Percentiles rank a stretch among this genome's conserved stretches.
Evolutionary conservation across 169 alveolate genomes (phyloP).

Genomic region (Plasmodium malariae): DNA sequence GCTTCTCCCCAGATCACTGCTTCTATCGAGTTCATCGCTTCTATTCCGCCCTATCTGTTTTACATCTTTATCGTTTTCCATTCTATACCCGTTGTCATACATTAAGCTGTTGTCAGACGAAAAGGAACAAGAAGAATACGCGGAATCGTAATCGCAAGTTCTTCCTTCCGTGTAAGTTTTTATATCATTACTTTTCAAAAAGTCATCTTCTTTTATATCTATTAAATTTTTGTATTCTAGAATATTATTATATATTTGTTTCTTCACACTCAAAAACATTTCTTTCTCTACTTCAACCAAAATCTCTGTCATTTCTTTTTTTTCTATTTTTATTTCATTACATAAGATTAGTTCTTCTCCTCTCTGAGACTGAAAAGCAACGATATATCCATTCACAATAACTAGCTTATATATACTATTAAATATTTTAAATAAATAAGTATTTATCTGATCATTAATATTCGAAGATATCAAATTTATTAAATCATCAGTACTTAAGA

Average conservation of each 20-base stretch:
- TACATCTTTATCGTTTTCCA: neutral
- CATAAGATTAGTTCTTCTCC: slow-evolving; percentile 60
- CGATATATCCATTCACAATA: slow-evolving; percentile 60
- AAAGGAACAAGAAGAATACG: slow-evolving; percentile 5
- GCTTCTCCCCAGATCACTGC: too few species aligned
- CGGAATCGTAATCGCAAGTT: slow-evolving; percentile 5
- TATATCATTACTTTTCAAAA: slow-evolving; percentile 65
- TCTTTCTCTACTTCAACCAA: slow-evolving; percentile 66
- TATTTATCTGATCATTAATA: slow-evolving; percentile 71
- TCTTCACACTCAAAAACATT: slow-evolving; percentile 69
- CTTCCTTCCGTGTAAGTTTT: neutral
- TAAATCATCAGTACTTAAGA: slow-evolving; percentile 71
- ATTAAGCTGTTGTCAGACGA: slow-evolving; percentile 3
- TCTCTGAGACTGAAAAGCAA: slow-evolving; percentile 66
- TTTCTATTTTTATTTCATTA: slow-evolving; percentile 71
- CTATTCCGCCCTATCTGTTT: neutral
- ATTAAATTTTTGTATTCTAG: slow-evolving; percentile 71
- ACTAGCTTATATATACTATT: slow-evolving; percentile 67
- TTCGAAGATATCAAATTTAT: slow-evolving; percentile 72
- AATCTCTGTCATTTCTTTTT: slow-evolving; percentile 72
- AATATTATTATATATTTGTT: slow-evolving; percentile 53
- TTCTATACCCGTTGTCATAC: neutral
- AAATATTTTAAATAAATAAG: slow-evolving; percentile 69
- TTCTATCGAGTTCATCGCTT: neutral
- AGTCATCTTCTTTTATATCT: slow-evolving; percentile 75